phyloP scores from a whole-genome alignment of 2,329 filamentous ascomycete genomes.

The Tricladium varicosporioides region DNA sequence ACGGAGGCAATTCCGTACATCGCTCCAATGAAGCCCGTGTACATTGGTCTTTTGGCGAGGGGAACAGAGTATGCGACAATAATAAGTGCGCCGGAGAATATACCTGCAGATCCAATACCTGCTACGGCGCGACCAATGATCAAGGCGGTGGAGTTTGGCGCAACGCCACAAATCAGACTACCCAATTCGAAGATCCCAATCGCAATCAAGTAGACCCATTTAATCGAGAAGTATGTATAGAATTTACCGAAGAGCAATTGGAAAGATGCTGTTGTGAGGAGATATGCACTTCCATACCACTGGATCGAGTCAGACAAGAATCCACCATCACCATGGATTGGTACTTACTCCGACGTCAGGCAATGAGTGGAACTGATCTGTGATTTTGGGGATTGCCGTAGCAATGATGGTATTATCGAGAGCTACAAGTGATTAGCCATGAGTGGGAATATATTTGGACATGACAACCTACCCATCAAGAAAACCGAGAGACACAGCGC shows the following conservation, averaged over 20 bases:
- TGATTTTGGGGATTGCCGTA: conserved; percentile 40
- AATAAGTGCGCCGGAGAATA: conserved; percentile 35
- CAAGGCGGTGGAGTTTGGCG: conserved; percentile 33
- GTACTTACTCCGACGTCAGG: conserved; percentile 33
- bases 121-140: conserved; percentile 36
- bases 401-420: conserved; percentile 34
- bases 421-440: conserved; percentile 4
- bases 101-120: conserved; percentile 33
- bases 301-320: background rate
- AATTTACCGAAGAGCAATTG: conserved; percentile 33
- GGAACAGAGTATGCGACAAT: conserved; percentile 33
- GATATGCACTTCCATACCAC: conserved; percentile 37
- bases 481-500: conserved; percentile 32
- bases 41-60: conserved; percentile 23
- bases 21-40: conserved; percentile 28
- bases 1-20: conserved; percentile 28
- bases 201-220: conserved; percentile 31
- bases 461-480: conserved; percentile 19
- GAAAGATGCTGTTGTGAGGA: conserved; percentile 36
- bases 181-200: conserved; percentile 36
- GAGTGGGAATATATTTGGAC: background rate
- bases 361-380: conserved; percentile 35
- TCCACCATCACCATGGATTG: background rate
- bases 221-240: conserved; percentile 33
- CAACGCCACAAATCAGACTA: conserved; percentile 31